Conservation (phyloP, 768 basidiomycete genomes). For the Suillus weaverae region DNA sequence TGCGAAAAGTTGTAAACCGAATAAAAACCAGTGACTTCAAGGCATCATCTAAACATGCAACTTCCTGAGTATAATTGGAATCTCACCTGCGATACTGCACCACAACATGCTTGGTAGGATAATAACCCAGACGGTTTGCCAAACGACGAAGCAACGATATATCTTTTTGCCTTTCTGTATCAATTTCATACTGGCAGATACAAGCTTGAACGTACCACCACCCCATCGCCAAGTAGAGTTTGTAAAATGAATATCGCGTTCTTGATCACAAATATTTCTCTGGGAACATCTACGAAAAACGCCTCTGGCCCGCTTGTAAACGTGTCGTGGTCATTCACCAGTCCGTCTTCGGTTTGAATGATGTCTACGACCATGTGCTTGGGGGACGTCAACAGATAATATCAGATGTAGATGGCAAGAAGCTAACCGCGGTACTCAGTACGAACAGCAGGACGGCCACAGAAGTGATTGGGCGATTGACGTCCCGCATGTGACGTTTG, state of each 20-base stretch:
- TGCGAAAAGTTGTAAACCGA: slow-evolving; percentile 2
- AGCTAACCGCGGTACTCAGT: slow-evolving; percentile 22
- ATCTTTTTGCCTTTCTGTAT: slow-evolving; percentile 4
- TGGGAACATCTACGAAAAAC: slow-evolving; percentile 22
- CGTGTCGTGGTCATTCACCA: slow-evolving; percentile 19
- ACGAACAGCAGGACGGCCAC: slow-evolving; percentile 20
- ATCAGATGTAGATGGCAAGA: background rate
- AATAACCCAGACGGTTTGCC: slow-evolving; percentile 12
- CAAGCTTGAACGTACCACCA: slow-evolving; percentile 4
- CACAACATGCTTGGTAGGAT: slow-evolving; percentile 10
- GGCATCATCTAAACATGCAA: background rate
- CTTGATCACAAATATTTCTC: slow-evolving; percentile 25
- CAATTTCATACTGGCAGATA: background rate
- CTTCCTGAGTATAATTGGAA: background rate
- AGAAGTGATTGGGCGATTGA: slow-evolving; percentile 16
- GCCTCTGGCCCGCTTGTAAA: slow-evolving; percentile 22
- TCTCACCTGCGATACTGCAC: slow-evolving; percentile 8
- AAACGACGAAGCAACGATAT: slow-evolving; percentile 17
- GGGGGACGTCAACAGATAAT: background rate
- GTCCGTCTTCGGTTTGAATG: slow-evolving; percentile 15
- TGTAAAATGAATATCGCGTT: slow-evolving; percentile 20
- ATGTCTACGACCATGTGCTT: slow-evolving; percentile 18
- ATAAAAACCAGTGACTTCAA: background rate
- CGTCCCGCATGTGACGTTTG: slow-evolving; percentile 2
- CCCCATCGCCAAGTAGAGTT: slow-evolving; percentile 9